Evolutionary conservation across 768 basidiomycete species (phyloP).

Genomic region (Cyclocybe cylindracea): DNA sequence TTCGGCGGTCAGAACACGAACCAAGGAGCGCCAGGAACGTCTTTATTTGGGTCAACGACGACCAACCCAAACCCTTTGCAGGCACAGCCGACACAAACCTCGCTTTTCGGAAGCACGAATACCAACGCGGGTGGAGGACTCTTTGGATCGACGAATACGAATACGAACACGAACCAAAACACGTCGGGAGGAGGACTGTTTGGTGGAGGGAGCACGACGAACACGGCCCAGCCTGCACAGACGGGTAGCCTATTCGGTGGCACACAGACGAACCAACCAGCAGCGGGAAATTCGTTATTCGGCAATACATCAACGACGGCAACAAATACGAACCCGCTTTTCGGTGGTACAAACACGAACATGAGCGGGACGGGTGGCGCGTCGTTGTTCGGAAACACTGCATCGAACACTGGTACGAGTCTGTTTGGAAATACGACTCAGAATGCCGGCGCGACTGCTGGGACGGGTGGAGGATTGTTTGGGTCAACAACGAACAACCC

Average conservation of each 20-base stretch:
- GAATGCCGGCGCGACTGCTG: constrained; percentile 8
- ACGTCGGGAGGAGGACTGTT: constrained; percentile 12
- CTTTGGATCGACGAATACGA: not conserved
- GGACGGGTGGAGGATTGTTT: constrained; percentile 27
- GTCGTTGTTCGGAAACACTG: constrained; percentile 2
- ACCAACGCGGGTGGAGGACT: constrained; percentile 4
- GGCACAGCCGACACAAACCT: constrained; percentile 13
- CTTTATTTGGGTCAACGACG: constrained; percentile 18
- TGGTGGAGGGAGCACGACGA: not conserved
- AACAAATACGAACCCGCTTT: not conserved
- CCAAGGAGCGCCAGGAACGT: constrained; percentile 10
- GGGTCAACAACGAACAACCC: constrained; percentile 9
- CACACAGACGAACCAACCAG: constrained; percentile 10
- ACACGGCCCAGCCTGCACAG: too few relatives aligned
- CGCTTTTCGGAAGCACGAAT: constrained; percentile 13
- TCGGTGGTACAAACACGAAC: constrained; percentile 8
- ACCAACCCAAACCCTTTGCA: constrained; percentile 13
- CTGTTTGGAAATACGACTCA: constrained; percentile 10
- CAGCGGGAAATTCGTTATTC: constrained; percentile 7
- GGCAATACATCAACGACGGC: constrained; percentile 1
- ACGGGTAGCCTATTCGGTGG: constrained; percentile 14
- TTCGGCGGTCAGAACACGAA: constrained; percentile 18
- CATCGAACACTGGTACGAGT: constrained; percentile 4
- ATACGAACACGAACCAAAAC: constrained; percentile 2
- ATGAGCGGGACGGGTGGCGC: constrained; percentile 4